phyloP scores from a whole-genome alignment of 2,329 filamentous ascomycete genomes.

The Chaetomiaceae sp. region DNA sequence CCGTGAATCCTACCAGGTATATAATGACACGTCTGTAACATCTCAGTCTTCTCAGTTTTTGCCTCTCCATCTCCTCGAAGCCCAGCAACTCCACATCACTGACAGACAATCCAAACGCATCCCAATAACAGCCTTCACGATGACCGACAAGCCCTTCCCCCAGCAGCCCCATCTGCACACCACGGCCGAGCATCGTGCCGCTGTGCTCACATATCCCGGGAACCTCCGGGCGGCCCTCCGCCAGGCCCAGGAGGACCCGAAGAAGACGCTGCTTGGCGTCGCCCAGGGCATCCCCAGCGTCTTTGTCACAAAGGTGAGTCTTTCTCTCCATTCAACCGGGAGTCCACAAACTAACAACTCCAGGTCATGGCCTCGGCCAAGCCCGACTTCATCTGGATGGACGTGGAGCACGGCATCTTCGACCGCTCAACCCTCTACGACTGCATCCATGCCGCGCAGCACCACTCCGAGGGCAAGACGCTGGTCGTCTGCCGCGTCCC shows the following conservation, averaged over 20 bases:
- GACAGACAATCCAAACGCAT: neutral
- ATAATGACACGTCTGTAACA: too few relatives aligned
- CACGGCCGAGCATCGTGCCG: constrained; percentile 1
- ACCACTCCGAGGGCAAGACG: constrained; percentile 26
- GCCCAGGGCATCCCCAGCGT: constrained; percentile 11
- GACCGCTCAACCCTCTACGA: constrained; percentile 11
- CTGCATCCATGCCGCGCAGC: constrained; percentile 15
- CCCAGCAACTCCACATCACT: too few relatives aligned
- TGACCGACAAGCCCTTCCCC: constrained; percentile 4
- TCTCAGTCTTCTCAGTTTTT: too few relatives aligned
- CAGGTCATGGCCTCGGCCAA: constrained; percentile 10
- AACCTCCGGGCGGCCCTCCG: constrained; percentile 4
- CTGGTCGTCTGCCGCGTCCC: constrained; percentile 23
- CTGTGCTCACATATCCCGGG: constrained; percentile 4
- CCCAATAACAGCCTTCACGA: neutral
- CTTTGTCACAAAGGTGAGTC: constrained; percentile 7
- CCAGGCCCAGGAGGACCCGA: constrained; percentile 5
- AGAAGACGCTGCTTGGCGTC: constrained; percentile 11
- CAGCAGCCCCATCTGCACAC: constrained; percentile 8
- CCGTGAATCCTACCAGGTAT: too few relatives aligned
- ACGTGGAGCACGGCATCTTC: constrained; percentile 9
- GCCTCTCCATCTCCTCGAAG: too few relatives aligned
- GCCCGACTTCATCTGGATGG: constrained; percentile 12
- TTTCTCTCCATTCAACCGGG: neutral
- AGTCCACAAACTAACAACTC: neutral